phyloP scores from a whole-genome alignment of 768 basidiomycete species.

The Suillus discolor region DNA sequence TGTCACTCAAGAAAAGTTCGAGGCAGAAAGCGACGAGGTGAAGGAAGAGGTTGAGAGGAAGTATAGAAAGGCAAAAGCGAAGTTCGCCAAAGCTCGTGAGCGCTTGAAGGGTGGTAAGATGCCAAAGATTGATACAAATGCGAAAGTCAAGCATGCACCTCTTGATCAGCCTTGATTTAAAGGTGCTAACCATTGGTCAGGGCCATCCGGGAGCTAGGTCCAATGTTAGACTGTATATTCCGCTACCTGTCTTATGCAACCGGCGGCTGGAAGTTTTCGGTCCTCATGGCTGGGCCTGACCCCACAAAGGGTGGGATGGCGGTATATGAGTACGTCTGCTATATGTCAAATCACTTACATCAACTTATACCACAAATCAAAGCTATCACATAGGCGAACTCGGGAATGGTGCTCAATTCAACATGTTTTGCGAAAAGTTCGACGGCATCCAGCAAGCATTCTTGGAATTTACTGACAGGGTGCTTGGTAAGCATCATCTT shows the following conservation, averaged over 20 bases:
- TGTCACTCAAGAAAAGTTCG: not conserved
- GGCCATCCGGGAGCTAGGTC: not conserved
- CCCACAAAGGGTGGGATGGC: not conserved
- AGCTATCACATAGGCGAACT: slow-evolving; percentile 1
- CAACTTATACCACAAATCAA: not conserved
- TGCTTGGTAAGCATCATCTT: not conserved
- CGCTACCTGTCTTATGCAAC: not conserved
- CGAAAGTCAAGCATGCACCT: not conserved
- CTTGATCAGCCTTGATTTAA: not conserved
- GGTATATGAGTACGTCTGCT: not conserved
- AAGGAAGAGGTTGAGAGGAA: not conserved
- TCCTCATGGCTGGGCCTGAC: not conserved
- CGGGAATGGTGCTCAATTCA: not conserved
- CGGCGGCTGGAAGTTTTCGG: not conserved
- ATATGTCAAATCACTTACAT: not conserved
- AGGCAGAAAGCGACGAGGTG: not conserved
- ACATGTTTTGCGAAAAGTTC: not conserved
- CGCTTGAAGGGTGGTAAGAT: not conserved
- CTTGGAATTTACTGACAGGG: not conserved
- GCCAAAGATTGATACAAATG: not conserved
- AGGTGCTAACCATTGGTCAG: not conserved
- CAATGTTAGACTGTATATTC: not conserved
- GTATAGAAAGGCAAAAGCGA: not conserved
- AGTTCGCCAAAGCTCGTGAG: not conserved
- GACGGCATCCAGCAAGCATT: not conserved